Conservation (phyloP, 257 asterid species). For the Solanum dulcamara region DNA sequence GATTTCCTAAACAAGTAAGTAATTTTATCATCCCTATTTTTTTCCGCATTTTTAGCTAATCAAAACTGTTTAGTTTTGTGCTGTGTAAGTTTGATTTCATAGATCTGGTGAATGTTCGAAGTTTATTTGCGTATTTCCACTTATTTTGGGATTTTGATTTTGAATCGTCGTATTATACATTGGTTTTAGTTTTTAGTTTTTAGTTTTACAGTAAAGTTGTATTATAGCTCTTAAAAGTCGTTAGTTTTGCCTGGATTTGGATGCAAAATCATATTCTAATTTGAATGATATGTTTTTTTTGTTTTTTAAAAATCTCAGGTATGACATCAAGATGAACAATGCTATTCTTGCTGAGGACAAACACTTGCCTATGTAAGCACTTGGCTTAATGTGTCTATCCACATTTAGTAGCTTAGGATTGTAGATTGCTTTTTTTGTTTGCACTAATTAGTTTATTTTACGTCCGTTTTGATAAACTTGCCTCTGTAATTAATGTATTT, state of each 20-base stretch:
- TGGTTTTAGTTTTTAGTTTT: background rate
- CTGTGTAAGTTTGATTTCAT: background rate
- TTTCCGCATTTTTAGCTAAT: background rate
- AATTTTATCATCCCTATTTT: background rate
- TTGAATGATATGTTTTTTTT: background rate
- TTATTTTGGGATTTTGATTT: background rate
- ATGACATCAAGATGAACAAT: slow-evolving; percentile 58
- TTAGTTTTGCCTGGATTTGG: background rate
- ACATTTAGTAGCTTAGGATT: background rate
- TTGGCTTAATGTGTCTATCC: background rate
- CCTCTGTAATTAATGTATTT: background rate
- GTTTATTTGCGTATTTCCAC: background rate
- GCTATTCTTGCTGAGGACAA: slow-evolving; percentile 97
- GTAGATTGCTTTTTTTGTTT: background rate
- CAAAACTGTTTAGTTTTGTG: background rate
- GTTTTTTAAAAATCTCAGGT: slow-evolving; percentile 22
- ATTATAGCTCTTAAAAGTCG: background rate
- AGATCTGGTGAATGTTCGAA: background rate
- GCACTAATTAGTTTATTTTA: background rate
- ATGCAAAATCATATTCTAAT: background rate
- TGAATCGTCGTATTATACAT: background rate
- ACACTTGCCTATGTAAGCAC: slow-evolving; percentile 74
- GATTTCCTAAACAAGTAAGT: slow-evolving; percentile 66
- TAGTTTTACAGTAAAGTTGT: background rate
- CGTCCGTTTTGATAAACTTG: background rate